Evolutionary conservation across 345 rosid species (phyloP), one percentile per base, ranked within the genome.

Genomic region (Acer saccharum): DNA sequence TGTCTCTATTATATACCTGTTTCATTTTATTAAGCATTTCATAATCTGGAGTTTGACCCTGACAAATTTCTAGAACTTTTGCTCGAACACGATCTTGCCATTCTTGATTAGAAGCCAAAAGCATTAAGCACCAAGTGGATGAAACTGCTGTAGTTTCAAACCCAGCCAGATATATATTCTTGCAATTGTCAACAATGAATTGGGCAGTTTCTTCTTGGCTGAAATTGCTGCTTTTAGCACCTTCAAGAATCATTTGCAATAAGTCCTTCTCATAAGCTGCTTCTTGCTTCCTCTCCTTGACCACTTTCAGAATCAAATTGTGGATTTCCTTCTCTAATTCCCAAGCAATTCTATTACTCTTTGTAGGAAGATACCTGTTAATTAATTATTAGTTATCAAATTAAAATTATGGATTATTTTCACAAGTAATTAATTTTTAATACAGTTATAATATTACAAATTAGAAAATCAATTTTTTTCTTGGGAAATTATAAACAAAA

Each of bases 141-240:
- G 89, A 35, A 66, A 86, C 81, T 0, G 87, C 92, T 0, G 86
- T 81, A 0, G 89, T 84, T 76, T 89, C 90, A 20, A 73, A 85
- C 43, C 89, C 89, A 1, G 92, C 89, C 23, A 84, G 65, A 78
- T 82, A 87, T 39, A 87, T 84, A 78, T 86, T 85, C 86, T 84
- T 89, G 84, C 87, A 85, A 65, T 87, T 89, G 61, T 87, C 90
- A 16, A 87, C 88, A 1, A 84, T 76, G 81, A 86, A 87, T 23
- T 69, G 61, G 14, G 81, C 75, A 3, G 21, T 72, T 11, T 81
- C 82, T 25, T 82, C 79, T 35, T 75, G 69, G 29, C 29, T 76
- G 14, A 73, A 50, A 23, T 83, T 54, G 14, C 78, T 63, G 7
- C 6, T 73, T 81, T 78, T 71, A 32, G 90, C 88, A n/a, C 83